Conservation (phyloP, 129 eudicot genomes). For the Smallanthus sonchifolius region DNA sequence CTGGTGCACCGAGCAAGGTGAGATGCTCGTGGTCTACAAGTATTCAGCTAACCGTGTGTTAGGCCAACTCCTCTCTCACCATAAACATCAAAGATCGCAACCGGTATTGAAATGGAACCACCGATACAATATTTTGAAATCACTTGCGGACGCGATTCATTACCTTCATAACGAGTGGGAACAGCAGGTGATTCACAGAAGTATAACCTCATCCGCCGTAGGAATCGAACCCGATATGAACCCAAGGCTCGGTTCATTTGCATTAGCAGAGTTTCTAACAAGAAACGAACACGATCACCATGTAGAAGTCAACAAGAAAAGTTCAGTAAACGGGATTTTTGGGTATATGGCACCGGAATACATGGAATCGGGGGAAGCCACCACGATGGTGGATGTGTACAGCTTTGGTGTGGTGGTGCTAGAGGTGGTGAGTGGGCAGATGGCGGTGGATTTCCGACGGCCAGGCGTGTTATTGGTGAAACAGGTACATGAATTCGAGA, state of each 20-base stretch:
- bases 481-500: conserved; percentile 51
- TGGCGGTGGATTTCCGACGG: conserved; percentile 73
- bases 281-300: conserved; percentile 55
- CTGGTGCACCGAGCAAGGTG: conserved; percentile 96
- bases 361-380: conserved; percentile 73
- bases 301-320: conserved; percentile 30
- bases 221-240: conserved; percentile 65
- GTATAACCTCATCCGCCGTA: conserved; percentile 72
- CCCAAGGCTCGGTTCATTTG: conserved; percentile 76
- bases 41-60: conserved; percentile 49
- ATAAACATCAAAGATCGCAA: conserved; percentile 19
- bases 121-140: conserved; percentile 61
- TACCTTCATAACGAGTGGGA: conserved; percentile 97
- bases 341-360: conserved; percentile 92
- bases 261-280: conserved; percentile 75
- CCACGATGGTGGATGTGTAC: conserved; percentile 74
- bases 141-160: conserved; percentile 72
- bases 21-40: conserved; percentile 81
- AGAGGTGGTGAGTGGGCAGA: conserved; percentile 74
- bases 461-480: conserved; percentile 59
- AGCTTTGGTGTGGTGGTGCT: conserved; percentile 91
- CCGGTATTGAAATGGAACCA: conserved; percentile 52
- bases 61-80: conserved; percentile 52
- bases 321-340: conserved; percentile 65
- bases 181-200: conserved; percentile 79